phyloP scores from a whole-genome alignment of 257 asterid species.

The Solanum lignicaule region DNA sequence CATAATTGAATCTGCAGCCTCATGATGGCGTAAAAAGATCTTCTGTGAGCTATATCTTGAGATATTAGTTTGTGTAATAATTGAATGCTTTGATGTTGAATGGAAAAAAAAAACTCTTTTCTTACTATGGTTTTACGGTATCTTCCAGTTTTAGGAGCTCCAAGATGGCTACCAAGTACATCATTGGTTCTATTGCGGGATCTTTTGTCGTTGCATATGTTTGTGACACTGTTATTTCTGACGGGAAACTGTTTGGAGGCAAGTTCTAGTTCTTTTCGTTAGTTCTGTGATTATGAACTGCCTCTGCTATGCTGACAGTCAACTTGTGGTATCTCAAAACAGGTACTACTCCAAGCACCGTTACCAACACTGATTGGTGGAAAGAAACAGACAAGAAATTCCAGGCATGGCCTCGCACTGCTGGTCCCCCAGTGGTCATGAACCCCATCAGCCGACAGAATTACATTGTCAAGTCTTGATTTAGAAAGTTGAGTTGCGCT shows the following conservation, averaged over 20 bases:
- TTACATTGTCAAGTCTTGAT: slow-evolving; percentile 69
- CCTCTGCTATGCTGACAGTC: not conserved
- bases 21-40: not conserved
- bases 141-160: slow-evolving; percentile 2
- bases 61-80: not conserved
- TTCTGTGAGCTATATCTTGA: not conserved
- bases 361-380: slow-evolving; percentile 57
- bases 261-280: slow-evolving; percentile 3
- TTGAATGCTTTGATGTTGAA: not conserved
- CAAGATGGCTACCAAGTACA: slow-evolving; percentile 5
- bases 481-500: not conserved
- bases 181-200: not conserved
- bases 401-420: slow-evolving; percentile 99
- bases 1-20: not conserved
- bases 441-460: slow-evolving; percentile 96
- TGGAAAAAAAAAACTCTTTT: not conserved
- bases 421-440: slow-evolving; percentile 97
- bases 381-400: slow-evolving; percentile 80
- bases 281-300: not conserved
- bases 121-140: not conserved
- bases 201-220: slow-evolving; percentile 12
- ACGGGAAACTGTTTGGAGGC: slow-evolving; percentile 26
- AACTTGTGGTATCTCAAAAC: not conserved
- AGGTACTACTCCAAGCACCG: slow-evolving; percentile 69
- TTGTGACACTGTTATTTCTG: slow-evolving; percentile 10